Base-by-base conservation (phyloP, 306 rosid genomes). In the Glycine tomentella region DNA sequence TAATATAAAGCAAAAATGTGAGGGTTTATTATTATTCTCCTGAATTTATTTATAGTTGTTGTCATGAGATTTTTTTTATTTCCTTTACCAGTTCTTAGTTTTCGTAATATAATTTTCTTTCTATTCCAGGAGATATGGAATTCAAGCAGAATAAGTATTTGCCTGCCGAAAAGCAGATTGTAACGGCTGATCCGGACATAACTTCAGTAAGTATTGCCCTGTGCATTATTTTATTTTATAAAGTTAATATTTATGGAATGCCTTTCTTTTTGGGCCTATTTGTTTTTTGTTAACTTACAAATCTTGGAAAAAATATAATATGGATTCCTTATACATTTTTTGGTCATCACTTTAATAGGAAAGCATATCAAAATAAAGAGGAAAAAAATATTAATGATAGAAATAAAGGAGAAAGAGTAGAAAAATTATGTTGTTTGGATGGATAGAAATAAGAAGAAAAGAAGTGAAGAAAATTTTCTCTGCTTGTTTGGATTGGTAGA, bases 111-210 rank as follows among this genome's bases (percentile, higher is more conserved):
- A 34, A 46, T 25, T 81, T 31, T 69, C 4, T 80, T 75, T 81
- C 68, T 76, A 78, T 80, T 84, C 70, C 91, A 93, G 98, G 98
- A 77, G 99, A 95, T 77, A 76, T 55, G 80, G 98, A 95, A 76
- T 92, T 95, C 92, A 95, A 95, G 94, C 96, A 87, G 84, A 93
- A 89, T 73, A 88, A 91, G 84, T 72, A 11, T 75, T 86, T 95
- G 84, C 96, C 99, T 17, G 92, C 86, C 62, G 96, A 95, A 82
- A 90, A 77, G 91, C 99, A 95, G 91, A 87, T 89, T 75, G 90
- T 95, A 75, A 95, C 96, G 20, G 97, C 99, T 78, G 81, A 90
- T 85, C 98, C 98, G 9, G 97, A 95, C 77, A 72, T 95, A 69
- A 88, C 76, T 65, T 83, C 88, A 55, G 98, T 95, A 88, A 76